Conservation (phyloP, 2,329 filamentous ascomycete genomes). For the Colletotrichum melonis region DNA sequence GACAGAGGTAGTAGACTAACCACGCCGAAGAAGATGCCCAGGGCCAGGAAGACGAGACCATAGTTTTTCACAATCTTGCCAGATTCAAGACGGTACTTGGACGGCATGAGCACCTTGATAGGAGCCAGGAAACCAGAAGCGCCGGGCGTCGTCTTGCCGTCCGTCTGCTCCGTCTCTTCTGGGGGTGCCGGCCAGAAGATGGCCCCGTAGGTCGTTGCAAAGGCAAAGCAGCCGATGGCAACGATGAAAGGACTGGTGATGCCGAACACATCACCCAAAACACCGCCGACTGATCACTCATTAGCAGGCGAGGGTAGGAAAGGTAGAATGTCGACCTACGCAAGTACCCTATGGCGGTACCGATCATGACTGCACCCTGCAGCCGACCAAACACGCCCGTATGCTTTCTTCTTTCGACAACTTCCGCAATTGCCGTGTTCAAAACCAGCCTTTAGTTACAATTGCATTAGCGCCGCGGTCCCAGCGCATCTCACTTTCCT, state of each 20-base stretch:
- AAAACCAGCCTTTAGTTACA: slow-evolving; percentile 62
- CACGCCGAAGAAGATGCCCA: slow-evolving; percentile 75
- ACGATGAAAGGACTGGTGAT: slow-evolving; percentile 74
- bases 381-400: slow-evolving; percentile 75
- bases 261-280: slow-evolving; percentile 71
- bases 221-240: slow-evolving; percentile 50
- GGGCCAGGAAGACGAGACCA: slow-evolving; percentile 72
- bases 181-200: slow-evolving; percentile 44
- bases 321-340: slow-evolving; percentile 47
- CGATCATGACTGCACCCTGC: slow-evolving; percentile 75
- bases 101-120: slow-evolving; percentile 69
- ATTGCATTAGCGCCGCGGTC: background rate
- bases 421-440: slow-evolving; percentile 75
- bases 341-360: slow-evolving; percentile 72
- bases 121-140: slow-evolving; percentile 70
- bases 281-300: slow-evolving; percentile 62
- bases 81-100: slow-evolving; percentile 60
- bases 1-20: slow-evolving; percentile 47
- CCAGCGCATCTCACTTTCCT: background rate
- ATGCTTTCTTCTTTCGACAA: slow-evolving; percentile 68
- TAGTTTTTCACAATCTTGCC: slow-evolving; percentile 67
- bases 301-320: background rate
- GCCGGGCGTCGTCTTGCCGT: slow-evolving; percentile 41
- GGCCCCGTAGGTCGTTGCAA: slow-evolving; percentile 45
- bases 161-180: slow-evolving; percentile 40